phyloP scores from a whole-genome alignment of 305 asterid species.

The Stenogyne calaminthoides region DNA sequence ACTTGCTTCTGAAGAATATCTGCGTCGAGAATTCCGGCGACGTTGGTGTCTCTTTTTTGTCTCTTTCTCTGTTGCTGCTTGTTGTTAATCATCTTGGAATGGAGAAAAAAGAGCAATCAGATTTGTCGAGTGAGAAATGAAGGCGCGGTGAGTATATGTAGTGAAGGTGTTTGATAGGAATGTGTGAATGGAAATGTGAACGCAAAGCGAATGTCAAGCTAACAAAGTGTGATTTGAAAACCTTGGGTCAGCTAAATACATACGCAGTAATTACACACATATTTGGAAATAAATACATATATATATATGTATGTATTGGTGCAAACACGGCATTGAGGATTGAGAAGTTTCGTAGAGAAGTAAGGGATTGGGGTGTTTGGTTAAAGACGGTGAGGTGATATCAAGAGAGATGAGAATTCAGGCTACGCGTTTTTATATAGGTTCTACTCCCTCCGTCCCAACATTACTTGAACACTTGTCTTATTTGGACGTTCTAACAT shows the following conservation, averaged over 20 bases:
- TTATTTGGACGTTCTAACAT: too few relatives aligned
- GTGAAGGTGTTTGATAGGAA: conserved; percentile 45
- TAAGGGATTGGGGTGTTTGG: too few relatives aligned
- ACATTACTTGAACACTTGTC: too few relatives aligned
- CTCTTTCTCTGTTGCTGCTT: conserved; percentile 45
- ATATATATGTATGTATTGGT: too few relatives aligned
- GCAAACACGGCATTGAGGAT: conserved; percentile 49
- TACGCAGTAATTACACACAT: too few relatives aligned
- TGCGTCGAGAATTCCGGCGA: conserved; percentile 12
- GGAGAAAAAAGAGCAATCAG: background rate
- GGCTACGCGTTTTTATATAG: conserved; percentile 26
- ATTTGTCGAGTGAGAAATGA: conserved; percentile 2
- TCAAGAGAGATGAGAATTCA: conserved; percentile 8
- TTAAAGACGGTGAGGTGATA: conserved; percentile 28
- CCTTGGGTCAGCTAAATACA: conserved; percentile 18
- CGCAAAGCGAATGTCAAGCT: conserved; percentile 43
- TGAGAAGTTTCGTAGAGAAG: conserved; percentile 39
- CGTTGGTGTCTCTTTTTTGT: conserved; percentile 23
- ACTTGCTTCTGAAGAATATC: conserved; percentile 41
- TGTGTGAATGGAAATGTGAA: conserved; percentile 60
- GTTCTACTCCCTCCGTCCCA: too few relatives aligned
- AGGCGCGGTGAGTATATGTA: conserved; percentile 14
- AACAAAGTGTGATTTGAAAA: conserved; percentile 33
- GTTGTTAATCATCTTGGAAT: conserved; percentile 51
- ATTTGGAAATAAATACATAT: background rate